A percentile compares a stretch with the other conserved stretches of the same genome.
phyloP scores from a whole-genome alignment of 2,329 filamentous ascomycete genomes.

The Cladosporium velox region DNA sequence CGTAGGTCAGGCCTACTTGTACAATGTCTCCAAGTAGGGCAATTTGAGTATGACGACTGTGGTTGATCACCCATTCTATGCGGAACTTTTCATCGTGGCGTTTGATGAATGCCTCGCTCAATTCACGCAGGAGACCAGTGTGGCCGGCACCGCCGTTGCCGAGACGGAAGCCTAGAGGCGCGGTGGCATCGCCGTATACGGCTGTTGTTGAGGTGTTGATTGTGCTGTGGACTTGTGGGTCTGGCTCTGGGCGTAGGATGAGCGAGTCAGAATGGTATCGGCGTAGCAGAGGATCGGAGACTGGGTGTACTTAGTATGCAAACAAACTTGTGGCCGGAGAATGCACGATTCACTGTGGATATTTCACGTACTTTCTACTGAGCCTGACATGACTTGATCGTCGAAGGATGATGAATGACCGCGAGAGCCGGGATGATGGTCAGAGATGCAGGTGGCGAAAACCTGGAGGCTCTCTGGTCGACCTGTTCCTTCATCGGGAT shows the following conservation, averaged over 20 bases:
- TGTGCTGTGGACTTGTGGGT: not conserved
- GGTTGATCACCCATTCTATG: not conserved
- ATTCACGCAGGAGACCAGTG: not conserved
- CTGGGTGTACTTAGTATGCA: not conserved
- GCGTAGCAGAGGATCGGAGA: not conserved
- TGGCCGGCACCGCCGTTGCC: not conserved
- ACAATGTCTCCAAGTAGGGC: not conserved
- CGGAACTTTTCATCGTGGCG: not conserved
- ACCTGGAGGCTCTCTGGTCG: not conserved
- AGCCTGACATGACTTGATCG: not conserved
- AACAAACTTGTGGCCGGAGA: too few relatives aligned
- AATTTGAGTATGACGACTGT: not conserved
- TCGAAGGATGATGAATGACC: too few relatives aligned
- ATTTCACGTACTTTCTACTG: not conserved
- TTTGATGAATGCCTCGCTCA: not conserved
- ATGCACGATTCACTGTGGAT: too few relatives aligned
- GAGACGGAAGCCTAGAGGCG: not conserved
- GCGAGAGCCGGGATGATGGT: not conserved
- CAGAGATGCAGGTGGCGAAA: not conserved
- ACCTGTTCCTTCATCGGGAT: not conserved
- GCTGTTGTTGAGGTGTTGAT: not conserved
- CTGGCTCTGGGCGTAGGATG: not conserved
- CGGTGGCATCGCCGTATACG: not conserved
- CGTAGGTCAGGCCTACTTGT: not conserved
- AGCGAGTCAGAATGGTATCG: not conserved